phyloP scores from a whole-genome alignment of 495 filamentous ascomycete genomes.

The Tuber aestivum region DNA sequence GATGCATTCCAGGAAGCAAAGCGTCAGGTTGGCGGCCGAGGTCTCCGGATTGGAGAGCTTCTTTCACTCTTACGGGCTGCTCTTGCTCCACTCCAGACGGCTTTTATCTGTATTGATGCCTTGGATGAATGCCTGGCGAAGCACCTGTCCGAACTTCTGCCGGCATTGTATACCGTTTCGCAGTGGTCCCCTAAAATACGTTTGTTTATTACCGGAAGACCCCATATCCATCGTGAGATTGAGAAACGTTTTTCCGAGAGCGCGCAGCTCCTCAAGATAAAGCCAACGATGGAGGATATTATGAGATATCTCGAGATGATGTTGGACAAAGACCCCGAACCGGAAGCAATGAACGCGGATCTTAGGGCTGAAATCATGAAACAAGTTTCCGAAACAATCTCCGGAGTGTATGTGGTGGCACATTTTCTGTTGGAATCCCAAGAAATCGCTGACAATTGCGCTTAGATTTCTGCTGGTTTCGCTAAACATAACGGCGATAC shows the following conservation, averaged over 20 bases:
- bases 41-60: not conserved
- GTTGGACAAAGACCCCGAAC: not conserved
- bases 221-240: not conserved
- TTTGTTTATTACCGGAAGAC: not conserved
- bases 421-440: not conserved
- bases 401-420: not conserved
- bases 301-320: not conserved
- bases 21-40: not conserved
- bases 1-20: not conserved
- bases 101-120: not conserved
- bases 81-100: not conserved
- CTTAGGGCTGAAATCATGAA: not conserved
- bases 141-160: not conserved
- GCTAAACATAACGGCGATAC: not conserved
- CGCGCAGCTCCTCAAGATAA: not conserved
- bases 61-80: not conserved
- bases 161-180: not conserved
- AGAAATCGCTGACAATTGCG: not conserved
- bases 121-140: not conserved
- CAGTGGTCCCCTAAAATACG: not conserved
- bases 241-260: not conserved
- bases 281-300: not conserved
- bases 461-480: too few relatives aligned
- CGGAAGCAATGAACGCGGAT: not conserved
- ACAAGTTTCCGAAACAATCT: not conserved